Conservation (phyloP, 345 rosid genomes). For the Salix dunnii region DNA sequence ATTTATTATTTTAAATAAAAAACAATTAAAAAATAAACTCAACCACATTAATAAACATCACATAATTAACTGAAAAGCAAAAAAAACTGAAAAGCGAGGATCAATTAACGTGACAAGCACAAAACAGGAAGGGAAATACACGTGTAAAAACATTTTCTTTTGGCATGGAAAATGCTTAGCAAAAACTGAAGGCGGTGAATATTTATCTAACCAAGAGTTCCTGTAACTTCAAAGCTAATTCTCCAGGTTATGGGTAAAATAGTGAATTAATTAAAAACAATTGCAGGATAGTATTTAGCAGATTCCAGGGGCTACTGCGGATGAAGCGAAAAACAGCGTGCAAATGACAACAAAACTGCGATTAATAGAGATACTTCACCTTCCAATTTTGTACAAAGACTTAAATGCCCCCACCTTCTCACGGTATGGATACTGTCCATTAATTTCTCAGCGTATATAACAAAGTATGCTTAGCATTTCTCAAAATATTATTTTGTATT, state of each 20-base stretch:
- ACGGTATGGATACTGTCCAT: no score
- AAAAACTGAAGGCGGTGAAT: neutral
- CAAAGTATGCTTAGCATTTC: no score
- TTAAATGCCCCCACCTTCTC: neutral
- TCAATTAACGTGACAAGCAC: neutral
- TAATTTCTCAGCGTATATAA: neutral
- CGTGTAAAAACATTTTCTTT: neutral
- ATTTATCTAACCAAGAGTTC: no score
- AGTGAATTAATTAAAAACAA: no score
- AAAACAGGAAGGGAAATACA: neutral
- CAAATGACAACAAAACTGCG: constrained; percentile 12
- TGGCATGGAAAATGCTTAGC: neutral
- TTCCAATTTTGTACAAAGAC: neutral
- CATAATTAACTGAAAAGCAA: neutral
- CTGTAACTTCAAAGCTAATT: no score
- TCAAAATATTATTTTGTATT: no score
- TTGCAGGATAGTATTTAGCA: neutral
- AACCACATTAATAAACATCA: no score
- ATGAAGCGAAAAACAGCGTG: constrained; percentile 13
- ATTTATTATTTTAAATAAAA: no score
- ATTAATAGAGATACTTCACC: constrained; percentile 19
- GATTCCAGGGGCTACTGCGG: constrained; percentile 19
- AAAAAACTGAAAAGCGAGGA: neutral
- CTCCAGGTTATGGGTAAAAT: no score
- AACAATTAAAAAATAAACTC: no score